These are phyloP conservation scores for Amphirosellinia nigrospora DNA, from an alignment of 495 filamentous ascomycete genomes.

Conservation along the genomic window DNA sequence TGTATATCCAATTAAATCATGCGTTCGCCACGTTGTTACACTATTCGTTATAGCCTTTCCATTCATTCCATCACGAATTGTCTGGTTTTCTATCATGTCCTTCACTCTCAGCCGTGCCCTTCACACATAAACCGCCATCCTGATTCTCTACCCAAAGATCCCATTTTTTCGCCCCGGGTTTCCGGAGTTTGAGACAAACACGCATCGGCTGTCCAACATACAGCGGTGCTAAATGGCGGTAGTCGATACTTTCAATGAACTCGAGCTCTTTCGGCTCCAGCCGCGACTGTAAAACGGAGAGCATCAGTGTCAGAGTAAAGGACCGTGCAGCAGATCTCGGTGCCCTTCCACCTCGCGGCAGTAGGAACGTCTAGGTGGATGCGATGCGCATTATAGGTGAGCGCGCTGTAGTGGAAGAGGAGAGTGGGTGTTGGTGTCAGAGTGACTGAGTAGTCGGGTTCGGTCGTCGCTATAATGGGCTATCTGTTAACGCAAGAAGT, in stretches of 20 bases:
- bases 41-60: background rate
- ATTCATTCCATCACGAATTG: background rate
- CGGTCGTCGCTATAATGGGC: slow-evolving; percentile 29
- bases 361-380: slow-evolving; percentile 83
- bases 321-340: slow-evolving; percentile 79
- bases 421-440: slow-evolving; percentile 68
- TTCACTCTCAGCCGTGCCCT: slow-evolving; percentile 48
- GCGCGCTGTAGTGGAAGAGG: slow-evolving; percentile 82
- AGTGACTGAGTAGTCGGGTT: slow-evolving; percentile 64
- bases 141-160: slow-evolving; percentile 70
- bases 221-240: slow-evolving; percentile 82
- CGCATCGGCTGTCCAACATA: slow-evolving; percentile 70
- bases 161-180: slow-evolving; percentile 42
- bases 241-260: slow-evolving; percentile 59
- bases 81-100: background rate
- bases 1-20: background rate
- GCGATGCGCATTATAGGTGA: slow-evolving; percentile 84
- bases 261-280: slow-evolving; percentile 38
- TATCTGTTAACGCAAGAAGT: slow-evolving; percentile 33
- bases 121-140: slow-evolving; percentile 65
- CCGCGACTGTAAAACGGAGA: slow-evolving; percentile 64
- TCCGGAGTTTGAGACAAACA: slow-evolving; percentile 54
- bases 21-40: background rate
- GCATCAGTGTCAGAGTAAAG: slow-evolving; percentile 77
- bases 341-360: slow-evolving; percentile 74